A percentile compares a stretch with the other conserved stretches of the same genome.
These are phyloP conservation scores for Tuber microsphaerosporum DNA, from an alignment of 495 filamentous ascomycete species.

Conservation along the genomic window DNA sequence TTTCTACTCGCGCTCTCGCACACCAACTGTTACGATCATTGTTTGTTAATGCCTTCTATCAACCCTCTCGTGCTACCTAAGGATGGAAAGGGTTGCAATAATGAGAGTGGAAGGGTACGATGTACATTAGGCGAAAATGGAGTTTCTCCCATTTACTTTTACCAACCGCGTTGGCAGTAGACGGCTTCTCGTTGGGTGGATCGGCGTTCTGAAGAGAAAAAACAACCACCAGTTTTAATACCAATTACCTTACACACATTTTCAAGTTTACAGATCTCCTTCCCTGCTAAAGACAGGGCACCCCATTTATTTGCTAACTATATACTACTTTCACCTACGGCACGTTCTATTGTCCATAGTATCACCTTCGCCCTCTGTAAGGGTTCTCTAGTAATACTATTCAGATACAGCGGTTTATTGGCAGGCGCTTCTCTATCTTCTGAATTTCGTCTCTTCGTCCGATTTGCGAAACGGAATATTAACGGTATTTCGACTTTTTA, in stretches of 20 bases:
- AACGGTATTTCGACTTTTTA: no score
- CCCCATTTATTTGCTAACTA: neutral
- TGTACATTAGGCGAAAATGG: neutral
- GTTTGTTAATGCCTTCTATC: neutral
- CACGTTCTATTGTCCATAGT: no score
- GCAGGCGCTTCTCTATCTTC: no score
- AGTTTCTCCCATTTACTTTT: neutral
- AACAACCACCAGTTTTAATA: neutral
- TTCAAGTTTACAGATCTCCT: neutral
- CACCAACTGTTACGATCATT: neutral
- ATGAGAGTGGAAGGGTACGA: neutral
- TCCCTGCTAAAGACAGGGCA: neutral
- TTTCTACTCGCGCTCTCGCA: neutral
- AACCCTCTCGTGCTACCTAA: neutral
- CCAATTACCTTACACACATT: neutral
- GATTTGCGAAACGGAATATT: no score
- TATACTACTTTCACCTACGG: no score
- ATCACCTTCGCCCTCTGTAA: no score
- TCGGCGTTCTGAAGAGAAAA: neutral
- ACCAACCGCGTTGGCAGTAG: neutral
- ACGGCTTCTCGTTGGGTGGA: neutral
- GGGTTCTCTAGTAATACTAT: no score
- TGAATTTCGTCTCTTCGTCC: no score
- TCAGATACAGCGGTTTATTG: no score
- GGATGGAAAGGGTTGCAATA: neutral